Base-by-base conservation (phyloP, 2,329 filamentous ascomycete genomes). In the Thielaviopsis punctulata region DNA sequence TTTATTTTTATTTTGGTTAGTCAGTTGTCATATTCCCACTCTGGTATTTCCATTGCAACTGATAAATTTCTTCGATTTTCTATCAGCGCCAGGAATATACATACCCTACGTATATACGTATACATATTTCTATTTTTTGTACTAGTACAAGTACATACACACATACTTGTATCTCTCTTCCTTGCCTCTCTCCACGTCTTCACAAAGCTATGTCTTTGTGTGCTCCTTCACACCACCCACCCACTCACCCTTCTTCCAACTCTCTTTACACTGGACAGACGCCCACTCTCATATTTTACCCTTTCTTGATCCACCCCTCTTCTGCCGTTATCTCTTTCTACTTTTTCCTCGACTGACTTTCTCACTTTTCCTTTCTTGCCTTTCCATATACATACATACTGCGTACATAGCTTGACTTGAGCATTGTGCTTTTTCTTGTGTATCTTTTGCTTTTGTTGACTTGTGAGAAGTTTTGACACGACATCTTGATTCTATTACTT, bases 201-300 rank as follows among this genome's bases (percentile, higher is more conserved):
- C 22, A 18, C 18, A 21, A 45, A 22, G 12, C 41, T 23, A 22
- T 19, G 19, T 45, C 41, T 45, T 23, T 45, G 41, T 51, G 21
- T 30, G 41, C 27, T 50, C 52, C n/a, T 21, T 18, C 48, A 44
- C 22, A 43, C 48, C 19, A 13, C 48, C 18, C 39, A 8, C 13
- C 15, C 22, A 24, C 46, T n/a, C 27, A 10, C 23, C 13, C 21
- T 36, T 50, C 23, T 13, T 39, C 23, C 22, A 33, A 6, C 24
- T 27, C 43, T 30, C 23, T 33, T 51, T 51, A 53, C 25, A 49
- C 52, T 36, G 46, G 47, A 43, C 43, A 24, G 43, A 19, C 30
- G n/a, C 30, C 30, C 30, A n/a, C 30, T 36, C 9, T 13, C 27
- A 10, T 9, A 2, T n/a, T 36, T 36, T 36, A 15, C 13, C n/a